Base-by-base conservation (phyloP, 2,329 filamentous ascomycete genomes). In the Polychaeton citri region DNA sequence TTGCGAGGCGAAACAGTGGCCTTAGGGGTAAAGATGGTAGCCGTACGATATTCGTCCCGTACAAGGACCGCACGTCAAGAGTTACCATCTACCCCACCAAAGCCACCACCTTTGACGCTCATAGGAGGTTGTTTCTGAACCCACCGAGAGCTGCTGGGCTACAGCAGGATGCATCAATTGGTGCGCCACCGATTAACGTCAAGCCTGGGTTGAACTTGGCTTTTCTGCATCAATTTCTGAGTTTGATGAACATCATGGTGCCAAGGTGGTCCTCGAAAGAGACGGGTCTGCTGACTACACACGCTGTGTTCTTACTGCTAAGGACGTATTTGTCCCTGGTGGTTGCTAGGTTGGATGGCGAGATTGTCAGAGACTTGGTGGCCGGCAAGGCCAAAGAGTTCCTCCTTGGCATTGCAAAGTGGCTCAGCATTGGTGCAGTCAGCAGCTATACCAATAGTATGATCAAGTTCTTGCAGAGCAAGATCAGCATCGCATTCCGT, bases 401-500 rank as follows among this genome's bases (percentile, higher is more conserved):
- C 56, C 64, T 90, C 6, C 82, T 79, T 76, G 90, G 90, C 5
- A 80, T 98, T 32, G 58, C 79, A 33, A 95, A 96, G 68, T 98
- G 90, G 90, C 86, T 87, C 45, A 86, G 88, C 3, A 79, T 98
- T 21, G 90, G 90, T 30, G 84, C 82, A 2, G 78, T 96, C 44
- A 88, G 87, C 6, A 93, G 88, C 0, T 98, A 98, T 54, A 95
- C 88, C 34, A 98, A 98, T 59, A 86, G 88, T 37, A 95, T 92
- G 81, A 98, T 98, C 68, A 96, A 96, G 60, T 98, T 83, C 62
- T 71, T 98, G 43, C 88, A 98, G 61, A 88, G 84, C 34, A 98
- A 98, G 65, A 86, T 98, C 36, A 94, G 88, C 5, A 98, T 98
- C 46, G 88, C 92, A 21, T 98, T 98, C 70, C 79, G 90, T 30